Conservation (phyloP, 768 basidiomycete genomes). For the Kwoniella sp. region DNA sequence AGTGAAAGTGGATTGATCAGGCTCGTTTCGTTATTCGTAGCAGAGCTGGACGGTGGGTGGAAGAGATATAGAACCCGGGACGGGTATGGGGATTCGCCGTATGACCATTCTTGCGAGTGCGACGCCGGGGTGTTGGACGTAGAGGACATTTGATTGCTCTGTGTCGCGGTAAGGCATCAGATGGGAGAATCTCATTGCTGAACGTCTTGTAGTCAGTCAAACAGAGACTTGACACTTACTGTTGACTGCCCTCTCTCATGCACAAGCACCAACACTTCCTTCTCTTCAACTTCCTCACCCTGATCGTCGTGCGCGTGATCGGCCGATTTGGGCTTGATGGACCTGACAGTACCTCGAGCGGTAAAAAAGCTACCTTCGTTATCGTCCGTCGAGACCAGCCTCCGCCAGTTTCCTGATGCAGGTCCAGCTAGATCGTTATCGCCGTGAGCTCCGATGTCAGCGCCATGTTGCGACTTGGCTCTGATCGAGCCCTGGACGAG, state of each 20-base stretch:
- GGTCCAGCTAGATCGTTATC: not conserved
- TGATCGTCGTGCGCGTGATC: not conserved
- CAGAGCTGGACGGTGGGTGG: slow-evolving; percentile 8
- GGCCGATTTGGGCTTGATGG: not conserved
- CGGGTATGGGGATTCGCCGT: slow-evolving; percentile 18
- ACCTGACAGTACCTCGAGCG: slow-evolving; percentile 16
- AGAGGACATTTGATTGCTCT: not conserved
- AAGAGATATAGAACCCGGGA: slow-evolving; percentile 22
- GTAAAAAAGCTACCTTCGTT: slow-evolving; percentile 19
- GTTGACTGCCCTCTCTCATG: slow-evolving; percentile 1
- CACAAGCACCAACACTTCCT: slow-evolving; percentile 18
- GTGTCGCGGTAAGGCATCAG: not conserved
- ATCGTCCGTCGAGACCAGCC: slow-evolving; percentile 17
- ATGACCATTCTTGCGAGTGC: slow-evolving; percentile 17
- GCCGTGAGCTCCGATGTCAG: no score
- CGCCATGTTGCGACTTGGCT: not conserved
- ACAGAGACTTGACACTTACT: not conserved
- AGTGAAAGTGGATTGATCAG: not conserved
- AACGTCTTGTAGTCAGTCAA: no score
- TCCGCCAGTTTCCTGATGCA: not conserved
- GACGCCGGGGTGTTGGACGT: not conserved
- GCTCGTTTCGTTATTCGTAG: not conserved
- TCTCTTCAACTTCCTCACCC: slow-evolving; percentile 9
- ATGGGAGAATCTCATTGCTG: no score
- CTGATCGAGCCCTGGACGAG: slow-evolving; percentile 13